Conservation (phyloP, 306 rosid species). For the Argentina anserina region DNA sequence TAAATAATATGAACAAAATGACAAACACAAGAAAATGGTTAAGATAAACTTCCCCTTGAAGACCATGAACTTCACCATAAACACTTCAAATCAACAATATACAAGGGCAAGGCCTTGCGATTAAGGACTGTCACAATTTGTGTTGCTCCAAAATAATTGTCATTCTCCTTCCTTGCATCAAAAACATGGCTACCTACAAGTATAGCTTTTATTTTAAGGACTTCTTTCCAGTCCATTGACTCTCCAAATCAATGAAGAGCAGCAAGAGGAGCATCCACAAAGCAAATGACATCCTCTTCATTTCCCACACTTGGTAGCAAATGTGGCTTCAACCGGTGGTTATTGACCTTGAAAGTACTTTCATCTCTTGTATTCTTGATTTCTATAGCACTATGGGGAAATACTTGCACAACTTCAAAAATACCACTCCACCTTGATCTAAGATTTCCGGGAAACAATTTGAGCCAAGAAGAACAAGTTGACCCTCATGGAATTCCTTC, state of each 20-base stretch:
- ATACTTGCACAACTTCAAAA: neutral
- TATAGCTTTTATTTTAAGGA: neutral
- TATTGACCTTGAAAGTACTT: neutral
- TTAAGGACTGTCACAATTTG: too few species aligned
- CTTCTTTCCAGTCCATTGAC: neutral
- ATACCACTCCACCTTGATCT: neutral
- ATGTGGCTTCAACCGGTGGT: neutral
- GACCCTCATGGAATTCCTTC: neutral
- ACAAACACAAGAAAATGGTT: too few species aligned
- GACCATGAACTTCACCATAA: too few species aligned
- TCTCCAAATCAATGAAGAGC: too few species aligned
- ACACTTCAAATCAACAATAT: too few species aligned
- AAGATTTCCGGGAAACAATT: neutral
- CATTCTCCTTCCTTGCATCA: neutral
- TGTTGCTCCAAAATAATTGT: too few species aligned
- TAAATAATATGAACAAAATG: too few species aligned
- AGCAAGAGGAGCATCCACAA: neutral
- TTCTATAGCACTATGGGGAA: neutral
- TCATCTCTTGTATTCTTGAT: neutral
- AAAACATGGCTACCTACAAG: neutral
- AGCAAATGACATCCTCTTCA: neutral
- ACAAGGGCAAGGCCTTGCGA: too few species aligned
- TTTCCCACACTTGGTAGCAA: neutral
- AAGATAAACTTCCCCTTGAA: too few species aligned
- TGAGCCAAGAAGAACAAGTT: neutral